Base-by-base conservation (phyloP, 2,329 filamentous ascomycete genomes). In the Penicillium sp. region DNA sequence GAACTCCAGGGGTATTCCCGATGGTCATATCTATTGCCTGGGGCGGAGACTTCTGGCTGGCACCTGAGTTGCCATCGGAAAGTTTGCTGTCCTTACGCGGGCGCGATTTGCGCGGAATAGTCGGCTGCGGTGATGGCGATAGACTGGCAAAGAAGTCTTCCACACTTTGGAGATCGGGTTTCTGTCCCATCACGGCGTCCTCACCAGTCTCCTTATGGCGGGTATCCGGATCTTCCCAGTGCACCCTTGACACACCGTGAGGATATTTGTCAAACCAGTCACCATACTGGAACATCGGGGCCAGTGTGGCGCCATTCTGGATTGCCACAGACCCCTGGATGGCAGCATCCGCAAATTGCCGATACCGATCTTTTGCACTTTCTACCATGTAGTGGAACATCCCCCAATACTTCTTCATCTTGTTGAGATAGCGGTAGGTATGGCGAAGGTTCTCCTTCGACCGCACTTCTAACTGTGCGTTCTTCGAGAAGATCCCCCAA, bases 381-480 rank as follows among this genome's bases (percentile, higher is more conserved):
- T 97, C 90, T 1, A 88, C 84, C 78, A 97, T 90, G 70, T 89
- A 96, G 62, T 95, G 87, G 60, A 97, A 96, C 85, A 96, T 94
- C 45, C 91, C 93, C 93, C 93, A 98, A 58, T 93, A 90, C 45
- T 87, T 87, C 73, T 95, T 96, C 87, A 97, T 94, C 66, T 87
- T 93, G 39, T 85, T 84, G 30, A 98, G 70, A 56, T 93, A 97
- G 58, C 85, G 87, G 56, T 97, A 85, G 51, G 95, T 97, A 50
- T 83, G 86, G 1, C 86, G 82, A 11, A 96, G 73, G 57, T 95
- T 90, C 50, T 83, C 81, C 68, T 94, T 95, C 7, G 87, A 88
- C 7, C 80, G 78, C 9, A 79, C 77, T 62, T 94, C 87, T 34
- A 94, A 76, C 8, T 79, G 71, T 10, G 81, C 71, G 50, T 94